phyloP scores from a whole-genome alignment of 306 rosid genomes.

The Trifolium fragiferum region DNA sequence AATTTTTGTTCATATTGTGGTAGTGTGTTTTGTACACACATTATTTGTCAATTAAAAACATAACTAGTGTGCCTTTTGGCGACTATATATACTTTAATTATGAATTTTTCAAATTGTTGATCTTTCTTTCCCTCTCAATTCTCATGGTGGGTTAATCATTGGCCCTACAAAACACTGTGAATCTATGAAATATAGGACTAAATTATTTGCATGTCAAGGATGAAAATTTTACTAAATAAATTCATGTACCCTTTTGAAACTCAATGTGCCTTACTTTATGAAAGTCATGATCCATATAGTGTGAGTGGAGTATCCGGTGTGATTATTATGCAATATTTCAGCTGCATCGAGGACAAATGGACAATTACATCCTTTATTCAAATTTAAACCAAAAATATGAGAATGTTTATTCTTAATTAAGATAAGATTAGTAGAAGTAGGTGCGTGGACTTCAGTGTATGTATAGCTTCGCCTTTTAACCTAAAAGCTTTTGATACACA shows the following conservation, averaged over 20 bases:
- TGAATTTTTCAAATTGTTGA: constrained; percentile 47
- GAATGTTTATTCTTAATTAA: not conserved
- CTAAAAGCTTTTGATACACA: constrained; percentile 69
- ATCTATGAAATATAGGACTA: constrained; percentile 1
- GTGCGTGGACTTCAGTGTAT: constrained; percentile 92
- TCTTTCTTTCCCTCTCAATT: constrained; percentile 51
- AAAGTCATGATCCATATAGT: constrained; percentile 35
- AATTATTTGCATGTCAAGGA: constrained; percentile 57
- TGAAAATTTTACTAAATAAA: constrained; percentile 37
- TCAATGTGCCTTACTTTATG: constrained; percentile 42
- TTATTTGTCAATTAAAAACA: not conserved
- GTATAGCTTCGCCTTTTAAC: constrained; percentile 68
- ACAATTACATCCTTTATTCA: constrained; percentile 15
- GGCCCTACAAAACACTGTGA: constrained; percentile 53
- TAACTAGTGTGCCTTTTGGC: constrained; percentile 10
- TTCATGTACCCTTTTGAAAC: constrained; percentile 45
- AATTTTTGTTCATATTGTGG: too few species aligned
- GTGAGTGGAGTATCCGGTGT: constrained; percentile 42
- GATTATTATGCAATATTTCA: constrained; percentile 37
- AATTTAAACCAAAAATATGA: constrained; percentile 18
- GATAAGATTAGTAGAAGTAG: constrained; percentile 42
- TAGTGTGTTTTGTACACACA: not conserved
- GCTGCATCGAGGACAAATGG: constrained; percentile 34
- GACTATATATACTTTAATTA: constrained; percentile 20
- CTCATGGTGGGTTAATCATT: constrained; percentile 22